These are phyloP conservation scores for Cornus controversa DNA, from an alignment of 148 eudicot genomes.

Conservation along the genomic window DNA sequence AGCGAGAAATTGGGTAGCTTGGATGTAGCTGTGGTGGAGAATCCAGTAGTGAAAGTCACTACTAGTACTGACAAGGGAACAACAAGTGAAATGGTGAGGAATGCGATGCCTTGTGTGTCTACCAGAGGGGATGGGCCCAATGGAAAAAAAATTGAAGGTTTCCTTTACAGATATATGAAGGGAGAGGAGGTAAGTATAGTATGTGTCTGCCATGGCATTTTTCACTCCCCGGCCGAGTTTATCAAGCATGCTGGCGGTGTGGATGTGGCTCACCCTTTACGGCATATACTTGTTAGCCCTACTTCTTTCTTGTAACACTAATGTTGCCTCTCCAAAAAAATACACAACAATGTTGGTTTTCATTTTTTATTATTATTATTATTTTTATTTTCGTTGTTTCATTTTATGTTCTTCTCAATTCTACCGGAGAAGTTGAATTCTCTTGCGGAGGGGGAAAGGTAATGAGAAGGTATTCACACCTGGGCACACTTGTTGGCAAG, in stretches of 20 bases:
- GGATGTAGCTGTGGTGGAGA: slow-evolving; percentile 3
- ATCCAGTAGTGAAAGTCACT: slow-evolving; percentile 3
- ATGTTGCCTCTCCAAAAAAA: neutral
- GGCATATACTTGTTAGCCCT: slow-evolving; percentile 57
- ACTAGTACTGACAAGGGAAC: neutral
- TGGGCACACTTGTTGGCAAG: too few species aligned
- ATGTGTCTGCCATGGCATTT: slow-evolving; percentile 69
- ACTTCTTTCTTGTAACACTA: slow-evolving; percentile 23
- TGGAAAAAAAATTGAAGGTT: slow-evolving; percentile 47
- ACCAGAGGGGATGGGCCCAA: slow-evolving; percentile 46
- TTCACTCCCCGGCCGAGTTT: slow-evolving; percentile 62
- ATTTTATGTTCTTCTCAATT: too few species aligned
- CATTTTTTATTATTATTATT: too few species aligned
- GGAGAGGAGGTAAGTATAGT: slow-evolving; percentile 60
- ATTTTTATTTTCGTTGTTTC: too few species aligned
- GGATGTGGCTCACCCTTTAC: slow-evolving; percentile 53
- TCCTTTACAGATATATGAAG: slow-evolving; percentile 48
- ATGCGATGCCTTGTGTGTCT: slow-evolving; percentile 39
- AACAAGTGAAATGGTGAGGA: slow-evolving; percentile 10
- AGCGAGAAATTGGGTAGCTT: neutral
- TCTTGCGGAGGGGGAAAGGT: neutral
- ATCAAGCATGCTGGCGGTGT: slow-evolving; percentile 65
- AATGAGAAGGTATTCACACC: neutral
- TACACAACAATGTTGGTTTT: neutral
- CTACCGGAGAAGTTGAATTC: neutral